phyloP scores from a whole-genome alignment of 129 eudicot genomes.

The Flaveria sonorensis region DNA sequence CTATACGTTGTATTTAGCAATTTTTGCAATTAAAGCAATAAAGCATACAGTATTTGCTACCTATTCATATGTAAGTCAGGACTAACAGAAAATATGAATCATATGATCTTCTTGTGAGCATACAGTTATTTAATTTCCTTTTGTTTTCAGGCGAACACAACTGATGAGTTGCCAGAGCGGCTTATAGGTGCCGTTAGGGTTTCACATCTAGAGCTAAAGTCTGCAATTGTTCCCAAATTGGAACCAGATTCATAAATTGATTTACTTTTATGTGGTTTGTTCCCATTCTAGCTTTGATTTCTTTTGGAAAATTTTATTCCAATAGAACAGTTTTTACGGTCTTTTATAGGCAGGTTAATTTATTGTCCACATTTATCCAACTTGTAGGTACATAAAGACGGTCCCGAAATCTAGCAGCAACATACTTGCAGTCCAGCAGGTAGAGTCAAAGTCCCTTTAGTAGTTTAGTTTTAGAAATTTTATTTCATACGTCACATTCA shows the following conservation, averaged over 20 bases:
- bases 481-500: background rate
- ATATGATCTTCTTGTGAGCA: background rate
- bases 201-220: constrained; percentile 85
- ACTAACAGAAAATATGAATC: background rate
- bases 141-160: constrained; percentile 66
- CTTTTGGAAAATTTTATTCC: background rate
- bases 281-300: constrained; percentile 4
- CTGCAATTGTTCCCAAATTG: constrained; percentile 80
- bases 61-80: background rate
- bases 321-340: background rate
- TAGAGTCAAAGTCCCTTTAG: background rate
- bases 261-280: constrained; percentile 25
- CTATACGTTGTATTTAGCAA: background rate
- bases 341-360: background rate
- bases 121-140: background rate
- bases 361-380: constrained; percentile 15
- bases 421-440: constrained; percentile 32
- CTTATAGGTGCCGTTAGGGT: constrained; percentile 89
- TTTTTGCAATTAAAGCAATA: constrained; percentile 1
- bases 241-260: constrained; percentile 51
- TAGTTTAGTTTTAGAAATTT: background rate
- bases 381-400: constrained; percentile 32
- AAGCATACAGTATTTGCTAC: background rate
- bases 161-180: constrained; percentile 92
- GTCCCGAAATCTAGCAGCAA: constrained; percentile 20